Base-by-base conservation (phyloP, 352 stramenopile genomes). In the Globisporangium spiculum region DNA sequence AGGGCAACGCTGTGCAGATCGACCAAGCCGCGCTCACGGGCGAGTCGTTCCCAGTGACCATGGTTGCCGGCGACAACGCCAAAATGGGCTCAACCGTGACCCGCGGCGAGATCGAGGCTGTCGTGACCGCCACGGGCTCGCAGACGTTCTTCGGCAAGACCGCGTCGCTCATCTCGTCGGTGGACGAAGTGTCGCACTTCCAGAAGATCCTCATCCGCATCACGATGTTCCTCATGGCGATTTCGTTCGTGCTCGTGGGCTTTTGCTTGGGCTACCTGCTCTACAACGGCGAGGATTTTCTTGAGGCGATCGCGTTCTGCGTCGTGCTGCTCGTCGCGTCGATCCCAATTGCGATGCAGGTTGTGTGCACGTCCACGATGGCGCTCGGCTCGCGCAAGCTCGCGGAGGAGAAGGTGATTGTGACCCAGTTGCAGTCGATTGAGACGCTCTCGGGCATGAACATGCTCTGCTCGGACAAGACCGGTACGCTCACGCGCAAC, bases 401-500 rank as follows among this genome's bases (percentile, higher is more conserved):
- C 0, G 80, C 86, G 0, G 83, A 98, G 27, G 83, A 98, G 56
- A 97, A 97, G 73, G 93, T 97, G 57, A 96, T 98, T 65, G 86
- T 98, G 9, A 95, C 91, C 1, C 82, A 96, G 53, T 67, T 98
- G 20, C 86, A 91, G 57, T 89, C 94, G 0, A 97, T 99, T 68
- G 91, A 99, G 65, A 94, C 95, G 12, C 83, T 99, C 32, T 94
- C 94, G 30, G 78, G 83, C 24, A 98, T 98, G 88, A 90, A 91
- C 73, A 91, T 98, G 74, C 80, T 99, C 18, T 99, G 94, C 78
- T 97, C 88, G 26, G 97, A 99, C 80, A 99, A 98, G 81, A 99
- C 95, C 10, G 96, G 93, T 44, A 98, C 94, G 56, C 84, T 98
- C 34, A 99, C 96, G 20, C 83, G 94, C 65, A 97, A 98, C 80